phyloP scores from a whole-genome alignment of 805 yeast genomes.

The Sugiyamaella valdiviana region DNA sequence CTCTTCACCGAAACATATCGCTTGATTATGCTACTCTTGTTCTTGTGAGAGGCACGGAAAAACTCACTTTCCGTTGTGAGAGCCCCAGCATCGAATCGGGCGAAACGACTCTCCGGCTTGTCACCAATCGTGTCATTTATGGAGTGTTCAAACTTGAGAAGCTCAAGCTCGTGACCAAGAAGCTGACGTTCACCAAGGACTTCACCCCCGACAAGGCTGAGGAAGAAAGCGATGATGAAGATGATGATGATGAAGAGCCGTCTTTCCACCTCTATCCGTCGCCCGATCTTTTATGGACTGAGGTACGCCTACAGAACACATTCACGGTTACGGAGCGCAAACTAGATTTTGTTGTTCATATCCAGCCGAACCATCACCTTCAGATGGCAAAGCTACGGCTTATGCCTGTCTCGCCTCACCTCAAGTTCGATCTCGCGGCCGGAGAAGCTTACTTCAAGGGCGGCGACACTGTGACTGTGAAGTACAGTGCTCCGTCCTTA shows the following conservation, averaged over 20 bases:
- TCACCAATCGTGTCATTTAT: conserved; percentile 28
- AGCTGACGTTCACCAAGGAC: conserved; percentile 25
- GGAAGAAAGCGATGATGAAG: background rate
- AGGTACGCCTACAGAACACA: conserved; percentile 15
- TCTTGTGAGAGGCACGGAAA: conserved; percentile 1
- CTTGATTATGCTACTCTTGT: conserved; percentile 1
- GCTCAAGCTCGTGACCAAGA: conserved; percentile 26
- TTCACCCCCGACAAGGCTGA: conserved; percentile 2
- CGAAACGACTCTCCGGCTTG: conserved; percentile 22
- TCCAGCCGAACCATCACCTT: background rate
- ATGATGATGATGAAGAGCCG: background rate
- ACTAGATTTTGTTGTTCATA: conserved; percentile 12
- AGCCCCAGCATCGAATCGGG: conserved; percentile 2
- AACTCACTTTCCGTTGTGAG: conserved; percentile 15
- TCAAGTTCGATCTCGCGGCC: background rate
- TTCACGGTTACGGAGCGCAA: conserved; percentile 18
- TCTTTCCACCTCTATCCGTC: conserved; percentile 21
- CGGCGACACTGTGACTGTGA: background rate
- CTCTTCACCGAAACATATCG: background rate
- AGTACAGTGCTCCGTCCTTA: conserved; percentile 3
- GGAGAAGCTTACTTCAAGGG: background rate
- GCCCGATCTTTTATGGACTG: conserved; percentile 21
- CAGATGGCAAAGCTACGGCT: conserved; percentile 2
- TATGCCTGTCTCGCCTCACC: background rate
- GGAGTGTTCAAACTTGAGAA: conserved; percentile 33